Evolutionary conservation across 148 eudicot genomes (phyloP), one percentile per base, ranked within the genome.

Genomic region (Cornus kousa): DNA sequence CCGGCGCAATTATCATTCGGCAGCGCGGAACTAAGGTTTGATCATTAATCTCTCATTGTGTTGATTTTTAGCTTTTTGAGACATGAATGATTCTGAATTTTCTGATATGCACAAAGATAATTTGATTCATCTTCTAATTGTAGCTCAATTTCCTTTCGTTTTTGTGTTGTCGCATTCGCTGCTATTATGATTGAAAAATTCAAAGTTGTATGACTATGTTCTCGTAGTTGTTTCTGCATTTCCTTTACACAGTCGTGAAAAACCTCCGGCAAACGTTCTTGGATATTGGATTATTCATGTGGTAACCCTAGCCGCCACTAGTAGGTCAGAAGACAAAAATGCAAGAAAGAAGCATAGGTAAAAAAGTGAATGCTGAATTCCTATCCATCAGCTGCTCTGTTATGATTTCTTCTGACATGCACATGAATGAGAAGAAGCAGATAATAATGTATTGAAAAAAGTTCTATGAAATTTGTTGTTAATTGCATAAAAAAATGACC

Each of bases 1-100:
- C 94, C 19, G 94, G 94, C 32, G 87, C 90, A 12, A 91, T 91
- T 57, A 87, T 91, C 31, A 75, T 91, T 46, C 90, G 92, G 31
- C 94, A 87, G 75, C 86, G 92, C 4, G 94, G 92, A 33, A 89
- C 92, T 50, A 89, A 87, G 92, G 94, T 90, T 40, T 11, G 2
- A 20, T 0, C 9, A 17, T n/a, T 69, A 16, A 35, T 28, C 72
- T 53, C 59, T 53, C 17, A 48, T 1, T 31, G 37, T 0, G 37
- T 35, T 35, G 37, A 35, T 35, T 2, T 35, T 35, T 35, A 35
- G 37, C 37, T 35, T 28, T 4, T 68, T 2, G 67, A 5, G 7
- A 31, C 12, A 0, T 9, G 24, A 13, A 7, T 9, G 24, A 13
- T 32, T 68, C 28, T 31, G 9, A 10, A 12, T 67, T 67, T 31